Evolutionary conservation across 177 flowering plant species (phyloP).

Genomic region (Telopea speciosissima): DNA sequence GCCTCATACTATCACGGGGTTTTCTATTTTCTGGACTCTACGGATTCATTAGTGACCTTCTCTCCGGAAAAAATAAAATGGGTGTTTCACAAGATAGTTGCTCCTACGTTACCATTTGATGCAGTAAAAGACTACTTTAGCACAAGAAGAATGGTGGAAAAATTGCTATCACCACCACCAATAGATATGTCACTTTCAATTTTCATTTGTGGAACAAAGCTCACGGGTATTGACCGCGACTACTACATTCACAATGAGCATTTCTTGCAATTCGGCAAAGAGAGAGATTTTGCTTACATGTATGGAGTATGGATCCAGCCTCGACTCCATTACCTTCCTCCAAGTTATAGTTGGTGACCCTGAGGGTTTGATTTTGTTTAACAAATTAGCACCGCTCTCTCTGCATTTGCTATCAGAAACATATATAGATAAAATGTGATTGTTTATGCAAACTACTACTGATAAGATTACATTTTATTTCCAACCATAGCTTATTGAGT

Average conservation of each 20-base stretch:
- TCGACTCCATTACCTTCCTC: constrained; percentile 9
- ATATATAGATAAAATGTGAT: too few species aligned
- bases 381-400: too few species aligned
- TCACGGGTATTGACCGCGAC: not conserved
- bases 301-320: constrained; percentile 26
- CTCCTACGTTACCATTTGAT: not conserved
- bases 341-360: constrained; percentile 3
- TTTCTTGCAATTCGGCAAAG: not conserved
- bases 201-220: constrained; percentile 17
- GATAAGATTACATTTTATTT: too few species aligned
- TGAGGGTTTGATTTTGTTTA: too few species aligned
- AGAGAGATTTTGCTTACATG: not conserved
- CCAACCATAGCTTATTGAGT: too few species aligned
- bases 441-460: too few species aligned
- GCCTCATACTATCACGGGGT: constrained; percentile 4
- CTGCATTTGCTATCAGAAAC: too few species aligned
- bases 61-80: not conserved
- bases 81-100: not conserved
- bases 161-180: not conserved
- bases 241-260: constrained; percentile 4
- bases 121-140: not conserved
- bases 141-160: constrained; percentile 4
- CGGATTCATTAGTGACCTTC: not conserved
- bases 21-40: constrained; percentile 13
- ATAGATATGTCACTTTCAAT: not conserved